Evolutionary conservation across 306 rosid species (phyloP).

Genomic region (Spatholobus suberectus): DNA sequence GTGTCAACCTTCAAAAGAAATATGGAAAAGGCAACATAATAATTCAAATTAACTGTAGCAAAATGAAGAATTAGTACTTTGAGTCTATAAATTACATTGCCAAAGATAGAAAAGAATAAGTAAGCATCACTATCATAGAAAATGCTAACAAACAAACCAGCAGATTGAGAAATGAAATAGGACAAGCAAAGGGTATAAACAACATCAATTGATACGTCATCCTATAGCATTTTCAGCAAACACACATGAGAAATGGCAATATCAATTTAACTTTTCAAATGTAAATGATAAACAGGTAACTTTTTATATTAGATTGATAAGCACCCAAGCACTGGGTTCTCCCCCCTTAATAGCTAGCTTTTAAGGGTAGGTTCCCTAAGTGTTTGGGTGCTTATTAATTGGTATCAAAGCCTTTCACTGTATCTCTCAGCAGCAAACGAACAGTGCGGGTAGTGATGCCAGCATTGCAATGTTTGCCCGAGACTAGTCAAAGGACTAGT

Average conservation of each 20-base stretch:
- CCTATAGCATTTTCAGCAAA: conserved; percentile 5
- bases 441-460: too few relatives aligned
- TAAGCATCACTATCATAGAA: background rate
- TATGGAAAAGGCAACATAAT: conserved; percentile 26
- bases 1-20: conserved; percentile 43
- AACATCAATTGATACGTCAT: background rate
- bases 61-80: conserved; percentile 3
- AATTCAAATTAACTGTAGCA: conserved; percentile 22
- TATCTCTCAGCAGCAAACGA: too few relatives aligned
- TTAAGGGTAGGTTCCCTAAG: too few relatives aligned
- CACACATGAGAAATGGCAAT: background rate
- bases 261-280: conserved; percentile 21
- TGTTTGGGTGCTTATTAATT: too few relatives aligned
- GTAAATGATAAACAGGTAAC: background rate
- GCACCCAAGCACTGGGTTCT: too few relatives aligned
- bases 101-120: background rate
- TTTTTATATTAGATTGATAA: conserved; percentile 12
- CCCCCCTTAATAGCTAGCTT: too few relatives aligned
- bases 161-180: conserved; percentile 16
- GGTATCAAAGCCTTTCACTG: too few relatives aligned
- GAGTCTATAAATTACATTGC: background rate
- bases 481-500: too few relatives aligned
- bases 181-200: background rate
- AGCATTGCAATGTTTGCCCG: too few relatives aligned
- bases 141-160: background rate